These are phyloP conservation scores for Entrophospora sp. DNA, from an alignment of 192 early-diverging fungal genomes.

Conservation along the genomic window DNA sequence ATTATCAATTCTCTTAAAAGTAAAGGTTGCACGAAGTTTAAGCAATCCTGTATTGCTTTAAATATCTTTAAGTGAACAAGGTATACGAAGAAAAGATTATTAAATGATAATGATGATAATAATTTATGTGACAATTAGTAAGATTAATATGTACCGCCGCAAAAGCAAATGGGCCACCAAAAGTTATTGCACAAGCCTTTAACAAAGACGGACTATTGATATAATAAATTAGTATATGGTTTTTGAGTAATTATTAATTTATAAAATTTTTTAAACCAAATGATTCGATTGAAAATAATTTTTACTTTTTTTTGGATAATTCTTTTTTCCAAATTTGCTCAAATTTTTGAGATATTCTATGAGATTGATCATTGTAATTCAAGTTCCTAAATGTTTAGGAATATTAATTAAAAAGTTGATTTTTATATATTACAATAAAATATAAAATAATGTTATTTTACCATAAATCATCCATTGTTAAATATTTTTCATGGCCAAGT, in stretches of 20 bases:
- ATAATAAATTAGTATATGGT: neutral
- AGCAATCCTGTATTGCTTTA: conserved; percentile 66
- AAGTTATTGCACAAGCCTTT: conserved; percentile 47
- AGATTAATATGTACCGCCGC: conserved; percentile 40
- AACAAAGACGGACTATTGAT: conserved; percentile 60
- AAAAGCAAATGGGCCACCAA: conserved; percentile 58
- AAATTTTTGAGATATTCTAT: conserved; percentile 52
- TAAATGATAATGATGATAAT: too few species aligned
- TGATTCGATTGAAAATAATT: neutral
- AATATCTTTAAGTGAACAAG: conserved; percentile 50
- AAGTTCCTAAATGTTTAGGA: conserved; percentile 36
- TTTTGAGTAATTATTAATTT: neutral
- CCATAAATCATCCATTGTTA: conserved; percentile 68
- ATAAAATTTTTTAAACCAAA: too few species aligned
- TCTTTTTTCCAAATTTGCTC: conserved; percentile 63
- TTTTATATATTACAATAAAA: neutral
- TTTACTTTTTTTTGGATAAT: conserved; percentile 41
- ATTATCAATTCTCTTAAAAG: conserved; percentile 64
- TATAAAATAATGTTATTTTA: conserved; percentile 4
- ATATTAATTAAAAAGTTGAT: neutral
- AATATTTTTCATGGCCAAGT: conserved; percentile 63
- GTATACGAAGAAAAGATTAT: too few species aligned
- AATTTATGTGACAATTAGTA: too few species aligned
- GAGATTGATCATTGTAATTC: conserved; percentile 47
- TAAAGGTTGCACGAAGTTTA: conserved; percentile 71